Evolutionary conservation across 441 rosid species (phyloP), one percentile per base, ranked within the genome.

Genomic region (Erysimum cheiri): DNA sequence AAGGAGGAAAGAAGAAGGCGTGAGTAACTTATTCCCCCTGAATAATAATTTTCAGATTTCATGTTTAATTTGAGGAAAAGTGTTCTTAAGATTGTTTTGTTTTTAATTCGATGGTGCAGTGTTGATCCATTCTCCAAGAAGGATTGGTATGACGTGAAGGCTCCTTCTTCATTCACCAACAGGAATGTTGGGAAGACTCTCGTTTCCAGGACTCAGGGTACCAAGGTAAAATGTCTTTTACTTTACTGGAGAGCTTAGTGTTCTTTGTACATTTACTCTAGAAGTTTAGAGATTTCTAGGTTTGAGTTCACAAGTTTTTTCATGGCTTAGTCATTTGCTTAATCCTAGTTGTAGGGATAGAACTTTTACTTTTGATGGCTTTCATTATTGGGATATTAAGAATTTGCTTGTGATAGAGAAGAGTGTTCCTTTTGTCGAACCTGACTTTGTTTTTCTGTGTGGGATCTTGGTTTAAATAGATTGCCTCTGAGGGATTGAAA

Each of bases 1-100:
- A 90, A 72, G 97, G 96, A 75, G 88, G 99, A 53, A 90, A 94
- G 83, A 94, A 94, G 96, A 94, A 94, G 86, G 84, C 85, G 96
- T 92, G 39, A 90, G 94, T 83, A 2, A 6, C 59, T 2, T 43
- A 0, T 8, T 47, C 6, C 12, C 5, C 4, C 17, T 0, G 33
- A 26, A 9, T 48, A 4, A 1, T 5, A 0, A 5, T 8, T 1
- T 13, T 41, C 17, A 19, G 32, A 57, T 41, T 64, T 58, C 10
- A 10, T 66, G 13, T 13, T n/a, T 8, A 5, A 5, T 39, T 12
- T 12, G 22, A 28, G 13, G 3, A 13, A 4, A 8, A 11, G 19
- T 22, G 19, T 13, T 12, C 0, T 13, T n/a, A 26, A 26, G 4
- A 26, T 26, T 26, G 28, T 22, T 22, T 29, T 11, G 19, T 31